These are phyloP conservation scores for Xylariales sp. DNA, from an alignment of 2,329 filamentous ascomycete genomes.

Conservation along the genomic window DNA sequence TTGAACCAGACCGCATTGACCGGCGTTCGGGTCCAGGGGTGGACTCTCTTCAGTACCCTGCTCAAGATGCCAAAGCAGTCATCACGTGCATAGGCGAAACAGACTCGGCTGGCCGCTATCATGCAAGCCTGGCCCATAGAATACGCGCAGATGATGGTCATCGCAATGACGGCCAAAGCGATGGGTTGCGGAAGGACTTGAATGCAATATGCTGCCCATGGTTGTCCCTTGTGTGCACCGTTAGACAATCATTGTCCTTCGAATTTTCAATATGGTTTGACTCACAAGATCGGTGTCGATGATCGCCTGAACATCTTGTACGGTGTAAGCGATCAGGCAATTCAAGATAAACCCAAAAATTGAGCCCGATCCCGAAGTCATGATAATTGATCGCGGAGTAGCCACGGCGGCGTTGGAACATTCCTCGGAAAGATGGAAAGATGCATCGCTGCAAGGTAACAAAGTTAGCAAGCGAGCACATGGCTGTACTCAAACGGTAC, in stretches of 20 bases:
- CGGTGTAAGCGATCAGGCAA: constrained; percentile 68
- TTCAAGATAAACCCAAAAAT: constrained; percentile 70
- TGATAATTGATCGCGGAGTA: constrained; percentile 65
- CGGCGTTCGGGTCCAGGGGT: constrained; percentile 57
- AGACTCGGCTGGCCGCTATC: constrained; percentile 61
- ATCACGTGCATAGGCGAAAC: constrained; percentile 70
- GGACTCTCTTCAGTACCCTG: constrained; percentile 54
- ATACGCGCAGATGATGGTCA: constrained; percentile 67
- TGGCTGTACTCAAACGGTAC: no score
- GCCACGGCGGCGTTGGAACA: constrained; percentile 70
- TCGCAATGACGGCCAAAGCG: constrained; percentile 56
- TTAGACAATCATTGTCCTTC: no score
- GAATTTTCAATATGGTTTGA: no score
- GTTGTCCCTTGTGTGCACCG: no score
- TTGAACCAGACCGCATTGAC: constrained; percentile 71
- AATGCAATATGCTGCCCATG: constrained; percentile 65
- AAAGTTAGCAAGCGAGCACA: no score
- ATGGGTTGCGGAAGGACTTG: constrained; percentile 58
- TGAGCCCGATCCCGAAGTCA: constrained; percentile 64
- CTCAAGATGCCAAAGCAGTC: constrained; percentile 60
- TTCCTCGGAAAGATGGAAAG: constrained; percentile 72
- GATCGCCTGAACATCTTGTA: constrained; percentile 56
- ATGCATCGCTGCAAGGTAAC: no score
- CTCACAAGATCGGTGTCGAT: constrained; percentile 56
- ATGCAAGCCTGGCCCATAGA: constrained; percentile 72